These are phyloP conservation scores for Pezicula radicicola DNA, from an alignment of 2,329 filamentous ascomycete genomes.

Conservation along the genomic window DNA sequence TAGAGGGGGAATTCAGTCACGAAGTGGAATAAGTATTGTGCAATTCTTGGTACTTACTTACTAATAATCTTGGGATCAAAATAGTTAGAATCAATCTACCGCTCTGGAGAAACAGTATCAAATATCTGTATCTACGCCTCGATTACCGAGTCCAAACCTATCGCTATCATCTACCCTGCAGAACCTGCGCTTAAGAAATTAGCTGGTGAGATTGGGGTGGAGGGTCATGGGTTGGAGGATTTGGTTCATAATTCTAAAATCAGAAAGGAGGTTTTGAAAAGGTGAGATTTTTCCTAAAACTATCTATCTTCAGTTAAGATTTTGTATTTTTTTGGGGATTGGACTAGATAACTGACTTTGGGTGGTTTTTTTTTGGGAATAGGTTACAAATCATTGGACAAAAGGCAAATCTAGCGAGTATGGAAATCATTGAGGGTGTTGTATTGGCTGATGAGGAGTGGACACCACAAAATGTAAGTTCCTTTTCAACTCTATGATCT, in stretches of 20 bases:
- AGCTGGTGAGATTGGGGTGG: conserved; percentile 56
- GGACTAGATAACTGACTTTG: too few relatives aligned
- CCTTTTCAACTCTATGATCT: conserved; percentile 8
- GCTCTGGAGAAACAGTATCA: conserved; percentile 68
- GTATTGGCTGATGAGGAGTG: conserved; percentile 81
- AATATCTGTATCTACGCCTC: conserved; percentile 89
- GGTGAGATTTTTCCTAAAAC: conserved; percentile 26
- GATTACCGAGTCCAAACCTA: conserved; percentile 67
- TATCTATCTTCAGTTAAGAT: too few relatives aligned
- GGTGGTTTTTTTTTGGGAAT: too few relatives aligned
- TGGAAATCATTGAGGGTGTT: conserved; percentile 73
- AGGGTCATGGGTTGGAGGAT: conserved; percentile 45
- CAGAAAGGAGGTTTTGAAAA: conserved; percentile 57
- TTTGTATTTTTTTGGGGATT: too few relatives aligned
- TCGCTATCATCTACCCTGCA: conserved; percentile 73
- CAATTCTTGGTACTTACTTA: too few relatives aligned
- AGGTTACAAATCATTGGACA: conserved; percentile 57
- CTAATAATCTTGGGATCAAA: too few relatives aligned
- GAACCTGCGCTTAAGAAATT: conserved; percentile 58
- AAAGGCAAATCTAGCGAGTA: conserved; percentile 60
- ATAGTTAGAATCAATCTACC: conserved; percentile 81
- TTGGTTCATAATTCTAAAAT: conserved; percentile 67
- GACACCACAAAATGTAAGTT: conserved; percentile 76
- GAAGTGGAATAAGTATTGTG: too few relatives aligned
- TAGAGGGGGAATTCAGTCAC: too few relatives aligned